Conservation (phyloP, 352 stramenopile genomes). For the Phytophthora nicotianae region DNA sequence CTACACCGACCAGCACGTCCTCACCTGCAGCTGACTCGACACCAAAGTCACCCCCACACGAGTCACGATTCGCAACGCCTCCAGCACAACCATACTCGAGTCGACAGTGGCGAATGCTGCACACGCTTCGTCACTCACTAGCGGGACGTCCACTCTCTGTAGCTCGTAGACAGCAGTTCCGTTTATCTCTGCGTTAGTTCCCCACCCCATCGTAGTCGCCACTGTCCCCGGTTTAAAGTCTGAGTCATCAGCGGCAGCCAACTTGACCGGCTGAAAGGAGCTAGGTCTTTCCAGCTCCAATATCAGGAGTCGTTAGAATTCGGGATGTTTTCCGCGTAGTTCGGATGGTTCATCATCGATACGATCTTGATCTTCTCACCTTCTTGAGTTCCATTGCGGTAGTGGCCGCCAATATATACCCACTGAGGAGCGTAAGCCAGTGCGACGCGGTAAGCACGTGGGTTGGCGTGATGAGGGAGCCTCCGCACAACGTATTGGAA, state of each 20-base stretch:
- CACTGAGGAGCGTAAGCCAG: constrained; percentile 6
- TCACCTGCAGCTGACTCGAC: constrained; percentile 15
- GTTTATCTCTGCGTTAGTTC: constrained; percentile 25
- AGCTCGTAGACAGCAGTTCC: constrained; percentile 32
- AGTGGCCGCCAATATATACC: constrained; percentile 13
- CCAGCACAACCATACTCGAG: constrained; percentile 58
- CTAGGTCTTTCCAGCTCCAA: constrained; percentile 44
- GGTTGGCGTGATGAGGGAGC: constrained; percentile 17
- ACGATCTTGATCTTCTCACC: constrained; percentile 25
- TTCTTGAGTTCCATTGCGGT: constrained; percentile 17
- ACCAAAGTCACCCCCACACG: constrained; percentile 57
- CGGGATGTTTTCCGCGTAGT: constrained; percentile 13
- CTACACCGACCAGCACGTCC: constrained; percentile 50
- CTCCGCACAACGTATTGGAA: constrained; percentile 16
- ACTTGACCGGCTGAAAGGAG: constrained; percentile 36
- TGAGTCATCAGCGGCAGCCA: constrained; percentile 29
- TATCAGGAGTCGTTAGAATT: constrained; percentile 43
- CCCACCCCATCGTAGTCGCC: constrained; percentile 41
- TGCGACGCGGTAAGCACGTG: constrained; percentile 21
- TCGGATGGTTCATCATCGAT: constrained; percentile 21
- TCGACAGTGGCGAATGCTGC: constrained; percentile 29
- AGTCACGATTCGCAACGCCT: constrained; percentile 36
- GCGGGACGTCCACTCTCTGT: constrained; percentile 36
- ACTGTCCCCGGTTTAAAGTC: constrained; percentile 33
- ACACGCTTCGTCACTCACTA: constrained; percentile 41